phyloP scores from a whole-genome alignment of 2,329 filamentous ascomycete genomes.

The Ceratocystis colombiana region DNA sequence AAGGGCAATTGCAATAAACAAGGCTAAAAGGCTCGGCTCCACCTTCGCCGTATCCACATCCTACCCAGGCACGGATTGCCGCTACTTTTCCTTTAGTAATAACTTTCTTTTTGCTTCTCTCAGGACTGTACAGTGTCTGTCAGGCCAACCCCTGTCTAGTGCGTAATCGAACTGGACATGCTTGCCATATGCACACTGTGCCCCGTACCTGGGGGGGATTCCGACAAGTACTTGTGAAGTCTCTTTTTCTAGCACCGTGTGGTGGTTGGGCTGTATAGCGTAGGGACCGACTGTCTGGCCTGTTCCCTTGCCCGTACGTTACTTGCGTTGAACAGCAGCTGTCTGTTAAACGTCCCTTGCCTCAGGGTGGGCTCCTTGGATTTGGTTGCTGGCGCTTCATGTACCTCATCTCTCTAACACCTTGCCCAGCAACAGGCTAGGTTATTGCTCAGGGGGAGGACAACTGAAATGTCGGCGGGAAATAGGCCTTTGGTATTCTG shows the following conservation, averaged over 20 bases:
- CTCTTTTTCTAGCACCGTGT: not conserved
- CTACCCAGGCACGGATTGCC: not conserved
- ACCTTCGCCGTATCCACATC: not conserved
- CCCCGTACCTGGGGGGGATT: not conserved
- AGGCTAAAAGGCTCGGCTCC: not conserved
- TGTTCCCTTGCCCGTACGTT: too few species aligned
- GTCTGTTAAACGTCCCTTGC: not conserved
- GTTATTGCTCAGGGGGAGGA: too few species aligned
- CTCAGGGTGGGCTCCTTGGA: not conserved
- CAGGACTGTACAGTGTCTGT: not conserved
- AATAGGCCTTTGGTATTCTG: too few species aligned
- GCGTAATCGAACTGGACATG: not conserved
- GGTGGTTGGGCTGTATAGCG: not conserved
- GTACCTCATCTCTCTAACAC: not conserved
- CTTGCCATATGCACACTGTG: conserved; percentile 6
- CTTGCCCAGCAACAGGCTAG: too few species aligned
- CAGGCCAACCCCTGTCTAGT: not conserved
- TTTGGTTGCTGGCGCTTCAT: not conserved
- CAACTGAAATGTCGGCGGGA: too few species aligned
- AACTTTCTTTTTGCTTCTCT: not conserved
- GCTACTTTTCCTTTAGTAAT: not conserved
- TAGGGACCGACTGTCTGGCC: too few species aligned
- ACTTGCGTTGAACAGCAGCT: too few species aligned
- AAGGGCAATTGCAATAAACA: not conserved
- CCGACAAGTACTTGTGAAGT: too few species aligned